Percentiles rank a stretch among this genome's conserved stretches.
phyloP scores from a whole-genome alignment of 176 grass and related monocot genomes.

The Ensete ventricosum region DNA sequence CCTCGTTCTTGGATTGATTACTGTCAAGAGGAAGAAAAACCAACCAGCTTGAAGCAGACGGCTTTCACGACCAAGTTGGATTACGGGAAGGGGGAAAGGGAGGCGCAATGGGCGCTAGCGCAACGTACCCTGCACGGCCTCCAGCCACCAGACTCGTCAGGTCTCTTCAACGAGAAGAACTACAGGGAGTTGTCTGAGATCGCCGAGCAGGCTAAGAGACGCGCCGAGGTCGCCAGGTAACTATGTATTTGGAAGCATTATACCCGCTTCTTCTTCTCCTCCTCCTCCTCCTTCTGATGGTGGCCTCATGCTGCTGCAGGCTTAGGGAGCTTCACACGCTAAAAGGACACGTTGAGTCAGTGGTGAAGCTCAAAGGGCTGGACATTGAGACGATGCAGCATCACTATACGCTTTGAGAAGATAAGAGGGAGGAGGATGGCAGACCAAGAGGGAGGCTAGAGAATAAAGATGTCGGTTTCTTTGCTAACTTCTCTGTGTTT shows the following conservation, averaged over 20 bases:
- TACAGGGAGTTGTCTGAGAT: slow-evolving; percentile 68
- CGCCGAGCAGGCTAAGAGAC: slow-evolving; percentile 66
- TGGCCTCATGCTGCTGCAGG: not conserved
- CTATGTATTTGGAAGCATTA: not conserved
- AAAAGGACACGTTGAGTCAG: slow-evolving; percentile 22
- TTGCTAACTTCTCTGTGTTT: no score
- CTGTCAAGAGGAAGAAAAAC: no score
- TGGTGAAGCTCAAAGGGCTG: slow-evolving; percentile 15
- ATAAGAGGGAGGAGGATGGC: no score
- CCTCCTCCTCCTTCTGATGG: not conserved
- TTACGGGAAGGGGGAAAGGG: slow-evolving; percentile 60
- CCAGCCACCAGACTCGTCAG: slow-evolving; percentile 23
- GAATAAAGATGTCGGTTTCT: no score
- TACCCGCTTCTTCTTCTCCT: not conserved
- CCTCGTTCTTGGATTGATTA: not conserved
- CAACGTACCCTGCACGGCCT: slow-evolving; percentile 62
- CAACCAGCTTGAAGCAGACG: slow-evolving; percentile 23
- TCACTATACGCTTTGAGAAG: not conserved
- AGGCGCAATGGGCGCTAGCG: slow-evolving; percentile 62
- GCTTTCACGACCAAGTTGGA: slow-evolving; percentile 56
- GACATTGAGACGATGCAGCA: slow-evolving; percentile 14
- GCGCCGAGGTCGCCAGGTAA: slow-evolving; percentile 77
- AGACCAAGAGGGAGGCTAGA: no score
- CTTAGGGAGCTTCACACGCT: slow-evolving; percentile 24
- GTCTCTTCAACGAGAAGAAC: slow-evolving; percentile 32